Conservation (phyloP, 2,329 filamentous ascomycete species). For the Helminthosporium solani region DNA sequence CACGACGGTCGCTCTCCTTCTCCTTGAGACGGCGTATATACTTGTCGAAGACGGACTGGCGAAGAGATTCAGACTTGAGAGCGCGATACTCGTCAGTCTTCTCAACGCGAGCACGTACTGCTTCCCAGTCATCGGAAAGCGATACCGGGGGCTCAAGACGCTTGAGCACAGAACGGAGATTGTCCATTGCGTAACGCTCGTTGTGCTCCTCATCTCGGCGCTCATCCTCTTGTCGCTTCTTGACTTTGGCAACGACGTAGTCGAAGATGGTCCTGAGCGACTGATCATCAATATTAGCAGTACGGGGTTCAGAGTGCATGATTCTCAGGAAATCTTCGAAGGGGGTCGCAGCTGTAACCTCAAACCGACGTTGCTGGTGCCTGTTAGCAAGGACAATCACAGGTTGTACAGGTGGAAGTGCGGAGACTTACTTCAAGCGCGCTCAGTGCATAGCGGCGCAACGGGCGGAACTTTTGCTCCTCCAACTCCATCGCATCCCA, state of each 20-base stretch:
- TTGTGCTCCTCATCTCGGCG: conserved; percentile 78
- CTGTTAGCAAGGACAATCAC: conserved; percentile 9
- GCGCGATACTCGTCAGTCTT: conserved; percentile 82
- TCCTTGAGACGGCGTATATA: conserved; percentile 87
- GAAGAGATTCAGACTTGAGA: conserved; percentile 77
- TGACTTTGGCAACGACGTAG: conserved; percentile 81
- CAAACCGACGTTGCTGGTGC: conserved; percentile 80
- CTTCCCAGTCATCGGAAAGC: conserved; percentile 81
- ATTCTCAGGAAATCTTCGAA: conserved; percentile 84
- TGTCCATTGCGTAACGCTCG: conserved; percentile 80
- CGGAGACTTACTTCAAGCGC: conserved; percentile 73
- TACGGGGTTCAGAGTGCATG: conserved; percentile 83
- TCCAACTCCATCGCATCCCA: conserved; percentile 96
- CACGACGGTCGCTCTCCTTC: conserved; percentile 69
- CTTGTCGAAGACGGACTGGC: conserved; percentile 85
- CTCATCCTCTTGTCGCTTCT: conserved; percentile 80
- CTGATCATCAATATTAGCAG: conserved; percentile 81
- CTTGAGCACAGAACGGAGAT: conserved; percentile 82
- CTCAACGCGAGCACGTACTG: conserved; percentile 75
- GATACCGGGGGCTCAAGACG: conserved; percentile 82
- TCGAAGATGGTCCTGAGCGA: conserved; percentile 80
- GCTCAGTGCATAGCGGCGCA: conserved; percentile 81
- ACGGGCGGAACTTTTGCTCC: conserved; percentile 78
- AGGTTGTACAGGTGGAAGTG: neutral
- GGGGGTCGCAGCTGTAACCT: conserved; percentile 81